These are phyloP conservation scores for Claviceps paspali DNA, from an alignment of 2,329 filamentous ascomycete genomes.

Conservation along the genomic window DNA sequence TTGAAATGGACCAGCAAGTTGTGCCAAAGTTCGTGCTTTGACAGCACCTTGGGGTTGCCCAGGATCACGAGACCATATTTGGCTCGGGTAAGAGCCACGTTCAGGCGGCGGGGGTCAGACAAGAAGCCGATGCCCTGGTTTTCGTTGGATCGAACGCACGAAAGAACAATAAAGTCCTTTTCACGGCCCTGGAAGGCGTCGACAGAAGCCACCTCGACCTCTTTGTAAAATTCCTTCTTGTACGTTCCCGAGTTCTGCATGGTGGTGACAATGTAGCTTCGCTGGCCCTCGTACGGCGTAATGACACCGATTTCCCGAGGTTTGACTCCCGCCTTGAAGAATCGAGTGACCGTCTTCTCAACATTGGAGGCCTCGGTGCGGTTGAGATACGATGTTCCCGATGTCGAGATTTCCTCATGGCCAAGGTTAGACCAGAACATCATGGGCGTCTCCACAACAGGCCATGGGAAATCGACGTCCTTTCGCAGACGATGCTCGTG, in stretches of 20 bases:
- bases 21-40: constrained; percentile 97
- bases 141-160: constrained; percentile 95
- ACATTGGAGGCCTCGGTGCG: constrained; percentile 94
- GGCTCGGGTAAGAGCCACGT: constrained; percentile 89
- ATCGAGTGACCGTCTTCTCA: constrained; percentile 94
- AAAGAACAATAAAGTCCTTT: constrained; percentile 97
- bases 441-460: constrained; percentile 86
- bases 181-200: constrained; percentile 98
- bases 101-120: constrained; percentile 91
- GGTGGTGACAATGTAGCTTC: constrained; percentile 96
- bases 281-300: constrained; percentile 94
- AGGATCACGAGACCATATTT: constrained; percentile 95
- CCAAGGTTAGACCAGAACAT: constrained; percentile 99
- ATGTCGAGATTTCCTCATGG: constrained; percentile 95
- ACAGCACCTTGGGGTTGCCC: constrained; percentile 91
- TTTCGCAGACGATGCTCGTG: constrained; percentile 74
- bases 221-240: constrained; percentile 97
- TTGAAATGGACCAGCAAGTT: constrained; percentile 92
- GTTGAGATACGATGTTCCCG: constrained; percentile 94
- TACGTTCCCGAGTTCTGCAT: constrained; percentile 97
- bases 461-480: constrained; percentile 97
- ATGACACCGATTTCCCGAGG: constrained; percentile 92
- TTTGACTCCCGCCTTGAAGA: constrained; percentile 97
- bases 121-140: constrained; percentile 98
- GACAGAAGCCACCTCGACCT: constrained; percentile 94